A percentile compares a stretch with the other conserved stretches of the same genome.
Conservation (phyloP, 75 land plant genomes). For the Sequoiadendron giganteum region DNA sequence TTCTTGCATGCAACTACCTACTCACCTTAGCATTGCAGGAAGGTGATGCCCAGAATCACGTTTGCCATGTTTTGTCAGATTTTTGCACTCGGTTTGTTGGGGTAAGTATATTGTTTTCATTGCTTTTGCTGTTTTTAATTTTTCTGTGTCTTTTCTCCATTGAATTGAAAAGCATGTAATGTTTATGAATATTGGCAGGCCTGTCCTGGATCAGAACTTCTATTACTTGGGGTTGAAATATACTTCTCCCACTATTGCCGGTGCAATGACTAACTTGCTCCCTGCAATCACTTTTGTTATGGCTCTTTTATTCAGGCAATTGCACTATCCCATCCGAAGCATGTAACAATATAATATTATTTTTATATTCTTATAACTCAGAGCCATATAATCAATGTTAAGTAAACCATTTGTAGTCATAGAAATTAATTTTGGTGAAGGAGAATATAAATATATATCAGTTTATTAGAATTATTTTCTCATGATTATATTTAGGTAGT, state of each 20-base stretch:
- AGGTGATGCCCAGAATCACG: neutral
- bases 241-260: conserved; percentile 28
- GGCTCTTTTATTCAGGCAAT: conserved; percentile 42
- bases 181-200: conserved; percentile 16
- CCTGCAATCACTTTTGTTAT: conserved; percentile 50
- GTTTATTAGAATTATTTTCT: too few species aligned
- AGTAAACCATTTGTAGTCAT: too few species aligned
- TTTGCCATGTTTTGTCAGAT: neutral
- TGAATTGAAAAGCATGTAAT: neutral
- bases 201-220: conserved; percentile 23
- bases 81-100: neutral
- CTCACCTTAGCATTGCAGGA: neutral
- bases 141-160: neutral
- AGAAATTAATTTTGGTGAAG: too few species aligned
- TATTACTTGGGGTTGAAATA: conserved; percentile 27
- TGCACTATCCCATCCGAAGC: too few species aligned
- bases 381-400: too few species aligned
- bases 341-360: neutral
- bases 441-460: too few species aligned
- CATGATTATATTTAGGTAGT: too few species aligned
- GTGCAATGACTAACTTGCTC: conserved; percentile 46
- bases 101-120: too few species aligned
- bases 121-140: too few species aligned
- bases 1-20: neutral
- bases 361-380: neutral